These are phyloP conservation scores for Fusarium sp. DNA, from an alignment of 2,329 filamentous ascomycete species.

Conservation along the genomic window DNA sequence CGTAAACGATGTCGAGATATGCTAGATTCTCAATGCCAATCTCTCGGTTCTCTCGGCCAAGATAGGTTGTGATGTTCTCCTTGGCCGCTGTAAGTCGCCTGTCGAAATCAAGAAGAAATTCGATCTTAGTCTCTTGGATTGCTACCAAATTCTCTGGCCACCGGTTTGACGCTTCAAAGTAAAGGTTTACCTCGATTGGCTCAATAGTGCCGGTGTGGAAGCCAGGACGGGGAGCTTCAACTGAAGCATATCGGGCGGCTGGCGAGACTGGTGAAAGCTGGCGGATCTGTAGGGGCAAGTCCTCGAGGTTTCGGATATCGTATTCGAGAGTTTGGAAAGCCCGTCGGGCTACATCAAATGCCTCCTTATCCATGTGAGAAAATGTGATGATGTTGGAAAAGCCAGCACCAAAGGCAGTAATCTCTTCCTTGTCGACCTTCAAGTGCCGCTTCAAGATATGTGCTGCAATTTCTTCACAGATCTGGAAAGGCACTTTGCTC, in stretches of 20 bases:
- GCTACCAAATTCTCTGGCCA: constrained; percentile 94
- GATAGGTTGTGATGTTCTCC: constrained; percentile 69
- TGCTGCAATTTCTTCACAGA: constrained; percentile 82
- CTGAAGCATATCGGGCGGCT: constrained; percentile 78
- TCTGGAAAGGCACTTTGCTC: constrained; percentile 68
- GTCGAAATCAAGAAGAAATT: constrained; percentile 83
- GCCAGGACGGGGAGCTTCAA: constrained; percentile 56
- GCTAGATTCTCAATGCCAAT: constrained; percentile 78
- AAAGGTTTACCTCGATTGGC: constrained; percentile 83
- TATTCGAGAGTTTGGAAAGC: constrained; percentile 79
- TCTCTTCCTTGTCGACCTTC: constrained; percentile 64
- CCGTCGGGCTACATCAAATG: constrained; percentile 76
- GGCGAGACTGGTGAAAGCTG: constrained; percentile 80
- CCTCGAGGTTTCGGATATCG: constrained; percentile 80
- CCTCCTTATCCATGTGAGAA: constrained; percentile 60
- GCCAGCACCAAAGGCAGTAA: constrained; percentile 62
- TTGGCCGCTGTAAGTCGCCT: constrained; percentile 73
- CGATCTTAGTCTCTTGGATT: constrained; percentile 93
- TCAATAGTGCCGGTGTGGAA: constrained; percentile 57
- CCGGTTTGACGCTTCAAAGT: constrained; percentile 91
- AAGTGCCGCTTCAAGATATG: constrained; percentile 79
- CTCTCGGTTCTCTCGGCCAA: constrained; percentile 83
- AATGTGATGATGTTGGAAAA: constrained; percentile 62
- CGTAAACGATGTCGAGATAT: constrained; percentile 84
- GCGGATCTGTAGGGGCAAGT: constrained; percentile 86